Base-by-base conservation (phyloP, 805 yeast species). In the Isabelozyma gotoi region DNA sequence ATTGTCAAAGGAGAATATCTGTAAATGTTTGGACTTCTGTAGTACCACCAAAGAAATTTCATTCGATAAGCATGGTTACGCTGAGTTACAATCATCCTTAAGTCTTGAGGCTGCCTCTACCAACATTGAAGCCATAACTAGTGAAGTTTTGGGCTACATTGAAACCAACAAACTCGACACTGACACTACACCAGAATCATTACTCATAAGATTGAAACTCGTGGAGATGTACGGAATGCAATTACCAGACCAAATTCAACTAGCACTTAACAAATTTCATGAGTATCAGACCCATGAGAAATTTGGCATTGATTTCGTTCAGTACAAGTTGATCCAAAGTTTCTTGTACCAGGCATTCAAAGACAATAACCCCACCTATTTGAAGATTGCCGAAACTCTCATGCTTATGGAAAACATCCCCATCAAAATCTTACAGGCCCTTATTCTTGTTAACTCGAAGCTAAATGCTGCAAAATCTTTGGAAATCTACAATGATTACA, bases 401-500 rank as follows among this genome's bases (percentile, higher is more conserved):
- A 64, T 64, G 14, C 47, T 54, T 12, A 36, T 56, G 19, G 59
- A 56, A 17, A 40, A 44, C 15, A 45, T 58, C 14, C 57, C 71
- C 1, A 59, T 68, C 6, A 62, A 65, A 27, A 53, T 68, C 3
- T 44, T 76, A 5, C 73, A 74, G 42, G 60, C 66, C 4, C 52
- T 72, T 36, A 73, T 80, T 11, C 49, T 79, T 7, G 75, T 73
- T 0, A 56, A 65, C 18, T 56, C 77, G 8, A 60, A 58, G 32
- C 70, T 73, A 34, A 65, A 73, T 33, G 45, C 63, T 5, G 74
- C 72, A 7, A 47, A 57, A 34, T 59, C 78, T 1, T 60, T 80
- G 33, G 65, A 61, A 2, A 43, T 76, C 3, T 80, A 70, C 57
- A 80, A 80, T 50, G 63, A 66, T 12, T 71, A 72, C 53, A 75